phyloP scores from a whole-genome alignment of 2,329 filamentous ascomycete genomes.

The Trichoderma sp. region DNA sequence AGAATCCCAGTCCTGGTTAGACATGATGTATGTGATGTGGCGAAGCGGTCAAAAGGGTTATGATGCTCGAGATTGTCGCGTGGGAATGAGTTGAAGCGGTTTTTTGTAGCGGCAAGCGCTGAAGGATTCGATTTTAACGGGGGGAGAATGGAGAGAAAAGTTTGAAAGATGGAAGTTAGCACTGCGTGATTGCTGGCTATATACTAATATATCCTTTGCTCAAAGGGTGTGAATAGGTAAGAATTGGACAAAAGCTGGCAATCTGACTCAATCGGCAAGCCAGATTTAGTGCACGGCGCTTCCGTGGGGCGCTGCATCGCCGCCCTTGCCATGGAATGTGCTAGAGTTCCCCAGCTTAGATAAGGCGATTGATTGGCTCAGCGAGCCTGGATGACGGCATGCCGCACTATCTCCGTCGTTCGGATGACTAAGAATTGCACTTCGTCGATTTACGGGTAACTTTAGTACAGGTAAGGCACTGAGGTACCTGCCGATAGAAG shows the following conservation, averaged over 20 bases:
- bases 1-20: constrained; percentile 69
- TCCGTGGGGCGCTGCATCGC: constrained; percentile 24
- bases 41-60: constrained; percentile 2
- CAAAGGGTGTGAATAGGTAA: not conserved
- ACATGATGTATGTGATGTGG: constrained; percentile 51
- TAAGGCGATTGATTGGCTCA: constrained; percentile 13
- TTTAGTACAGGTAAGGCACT: not conserved
- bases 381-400: not conserved
- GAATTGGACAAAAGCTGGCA: constrained; percentile 6
- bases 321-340: constrained; percentile 32
- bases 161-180: not conserved
- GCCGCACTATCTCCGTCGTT: not conserved
- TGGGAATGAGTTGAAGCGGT: constrained; percentile 26
- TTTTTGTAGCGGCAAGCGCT: not conserved
- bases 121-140: not conserved
- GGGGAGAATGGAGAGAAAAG: no score
- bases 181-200: not conserved
- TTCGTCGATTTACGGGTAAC: not conserved
- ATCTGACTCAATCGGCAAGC: constrained; percentile 43
- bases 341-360: constrained; percentile 30
- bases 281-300: constrained; percentile 27
- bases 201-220: not conserved
- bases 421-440: constrained; percentile 28
- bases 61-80: constrained; percentile 36
- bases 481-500: constrained; percentile 30